Evolutionary conservation across 2,329 filamentous ascomycete genomes (phyloP).

Genomic region (Trichophyton benhamiae): DNA sequence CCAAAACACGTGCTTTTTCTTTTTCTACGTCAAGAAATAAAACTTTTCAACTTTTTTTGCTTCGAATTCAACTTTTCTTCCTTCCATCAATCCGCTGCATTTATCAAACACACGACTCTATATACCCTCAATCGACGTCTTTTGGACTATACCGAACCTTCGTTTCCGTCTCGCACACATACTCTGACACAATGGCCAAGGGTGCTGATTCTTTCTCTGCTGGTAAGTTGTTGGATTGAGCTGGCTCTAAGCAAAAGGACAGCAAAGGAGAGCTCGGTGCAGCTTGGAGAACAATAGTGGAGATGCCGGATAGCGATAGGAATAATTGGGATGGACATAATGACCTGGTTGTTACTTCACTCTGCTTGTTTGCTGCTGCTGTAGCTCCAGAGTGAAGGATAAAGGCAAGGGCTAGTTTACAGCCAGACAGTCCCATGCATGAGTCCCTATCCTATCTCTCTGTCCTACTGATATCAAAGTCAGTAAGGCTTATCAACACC

Average conservation of each 20-base stretch:
- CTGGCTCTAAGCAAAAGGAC: not conserved
- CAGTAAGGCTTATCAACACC: not conserved
- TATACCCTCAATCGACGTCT: constrained; percentile 18
- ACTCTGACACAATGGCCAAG: constrained; percentile 30
- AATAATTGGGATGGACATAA: not conserved
- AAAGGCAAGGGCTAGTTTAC: not conserved
- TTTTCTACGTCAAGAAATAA: not conserved
- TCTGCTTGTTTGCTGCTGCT: not conserved
- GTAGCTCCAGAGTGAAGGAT: not conserved
- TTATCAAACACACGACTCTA: constrained; percentile 7
- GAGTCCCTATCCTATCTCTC: not conserved
- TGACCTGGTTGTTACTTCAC: not conserved
- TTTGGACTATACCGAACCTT: constrained; percentile 19
- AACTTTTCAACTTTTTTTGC: constrained; percentile 7
- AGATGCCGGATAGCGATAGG: not conserved
- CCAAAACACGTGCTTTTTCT: not conserved
- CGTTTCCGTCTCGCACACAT: not conserved
- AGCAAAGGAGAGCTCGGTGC: not conserved
- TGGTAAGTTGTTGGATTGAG: constrained; percentile 28
- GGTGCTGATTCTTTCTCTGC: constrained; percentile 30
- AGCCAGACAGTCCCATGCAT: not conserved
- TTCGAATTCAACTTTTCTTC: constrained; percentile 7
- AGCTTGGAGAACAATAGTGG: not conserved
- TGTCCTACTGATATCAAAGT: not conserved
- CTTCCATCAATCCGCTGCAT: constrained; percentile 9